Evolutionary conservation across 176 grass and related monocot genomes (phyloP), one percentile per base, ranked within the genome.

Genomic region (Carex kokanica): DNA sequence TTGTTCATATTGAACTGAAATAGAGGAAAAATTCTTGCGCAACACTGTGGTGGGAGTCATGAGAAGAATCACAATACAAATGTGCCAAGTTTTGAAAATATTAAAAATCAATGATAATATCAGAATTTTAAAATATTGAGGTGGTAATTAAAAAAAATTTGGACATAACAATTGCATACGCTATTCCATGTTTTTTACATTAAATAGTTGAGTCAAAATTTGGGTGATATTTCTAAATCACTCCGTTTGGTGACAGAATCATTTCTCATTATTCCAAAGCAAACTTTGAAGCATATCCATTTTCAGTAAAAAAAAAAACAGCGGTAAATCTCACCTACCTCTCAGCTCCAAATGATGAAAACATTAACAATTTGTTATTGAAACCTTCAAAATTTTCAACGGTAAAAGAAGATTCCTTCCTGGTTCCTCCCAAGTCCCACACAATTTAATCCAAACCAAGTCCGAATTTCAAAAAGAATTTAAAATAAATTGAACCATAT

Each of bases 351-450:
- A 58, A 17, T 3, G 5, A 71, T 10, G 36, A 43, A 71, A 71
- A 57, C 74, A 57, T 32, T 54, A 56, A 78, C 31, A 29, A 27
- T 56, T 10, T 40, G 27, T 12, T 41, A 11, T 36, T 27, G 18
- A 36, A 71, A 59, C 0, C 56, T 20, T 59, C 7, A 16, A 68
- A 38, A 18, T 8, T 68, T 71, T 40, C 66, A 71, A 71, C 67
- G 67, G 67, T 71, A 71, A 71, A 43, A 71, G 67, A 21, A 71
- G 67, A 43, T 71, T 71, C 67, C 36, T 70, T 70, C 16, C 32
- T 7, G 32, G 65, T 40, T 68, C 65, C 65, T 68, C 63, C 14
- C 29, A 18, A 45, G 64, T 38, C 36, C 64, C 64, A 38, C 62
- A 31, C 31, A 38, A 45, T 45, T 45, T 45, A 45, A 45, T 45